Evolutionary conservation across 2,329 filamentous ascomycete genomes (phyloP).

Genomic region (Diaporthe nobilis): DNA sequence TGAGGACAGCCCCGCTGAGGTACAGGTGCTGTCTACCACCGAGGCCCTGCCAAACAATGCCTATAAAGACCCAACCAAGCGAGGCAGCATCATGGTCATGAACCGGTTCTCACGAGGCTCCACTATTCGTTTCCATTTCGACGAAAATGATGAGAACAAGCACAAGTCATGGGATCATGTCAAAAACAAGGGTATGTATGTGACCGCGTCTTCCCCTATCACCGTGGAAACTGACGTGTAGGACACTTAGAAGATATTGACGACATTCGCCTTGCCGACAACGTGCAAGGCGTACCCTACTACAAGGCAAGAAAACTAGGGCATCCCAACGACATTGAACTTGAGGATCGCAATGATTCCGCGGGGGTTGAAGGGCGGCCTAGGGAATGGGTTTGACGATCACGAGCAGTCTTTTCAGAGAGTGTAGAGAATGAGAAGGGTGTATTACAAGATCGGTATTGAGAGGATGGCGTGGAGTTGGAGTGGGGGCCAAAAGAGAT

Average conservation of each 20-base stretch:
- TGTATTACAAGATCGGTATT: no score
- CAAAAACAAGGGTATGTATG: background rate
- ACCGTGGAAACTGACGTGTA: background rate
- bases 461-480: no score
- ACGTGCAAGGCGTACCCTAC: background rate
- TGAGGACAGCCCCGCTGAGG: background rate
- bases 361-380: background rate
- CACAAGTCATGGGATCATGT: background rate
- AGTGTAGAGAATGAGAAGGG: no score
- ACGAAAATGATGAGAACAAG: background rate
- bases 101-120: background rate
- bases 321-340: background rate
- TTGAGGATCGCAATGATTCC: background rate
- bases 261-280: background rate
- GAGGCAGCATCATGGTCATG: background rate
- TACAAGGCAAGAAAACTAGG: background rate
- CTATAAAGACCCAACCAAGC: background rate
- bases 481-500: no score
- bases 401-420: no score
- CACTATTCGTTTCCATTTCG: background rate
- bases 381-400: background rate
- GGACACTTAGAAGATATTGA: background rate
- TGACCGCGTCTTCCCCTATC: no score
- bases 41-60: background rate
- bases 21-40: background rate